Base-by-base conservation (phyloP, 352 stramenopile genomes). In the Phytophthora meadii region DNA sequence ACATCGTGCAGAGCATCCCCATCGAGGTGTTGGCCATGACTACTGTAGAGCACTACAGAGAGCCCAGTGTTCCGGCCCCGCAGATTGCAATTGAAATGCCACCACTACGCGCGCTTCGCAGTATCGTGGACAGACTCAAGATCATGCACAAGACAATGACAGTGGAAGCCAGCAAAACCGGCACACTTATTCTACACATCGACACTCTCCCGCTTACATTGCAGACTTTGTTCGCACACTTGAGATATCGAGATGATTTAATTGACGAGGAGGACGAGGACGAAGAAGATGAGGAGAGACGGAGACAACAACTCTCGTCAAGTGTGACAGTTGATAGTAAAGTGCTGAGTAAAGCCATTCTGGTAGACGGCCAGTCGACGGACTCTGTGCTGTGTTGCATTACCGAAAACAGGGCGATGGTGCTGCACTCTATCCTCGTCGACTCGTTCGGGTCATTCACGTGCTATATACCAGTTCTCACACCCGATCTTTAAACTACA, bases 41-140 rank as follows among this genome's bases (percentile, higher is more conserved):
- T 51, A 79, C 76, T 2, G 80, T 89, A 12, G 80, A 89, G 48
- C 85, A 90, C 59, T 92, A 89, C 57, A 72, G 72, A 51, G 87
- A 95, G 46, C 87, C 87, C n/a, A 87, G 81, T 67, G 76, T 95
- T 5, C 81, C 87, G 0, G 78, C 83, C 4, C 87, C 87, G 12
- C 82, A 92, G 54, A 88, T 95, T 57, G 87, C 82, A 11, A 82
- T 95, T 32, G 87, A 95, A 70, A 90, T 95, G 81, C 87, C 87
- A 28, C 81, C 87, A 27, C 68, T 93, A 14, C 70, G 74, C 7
- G 71, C 79, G 8, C 59, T 95, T 22, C 84, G 84, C 27, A 90
- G 67, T 49, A 84, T 92, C 48, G 77, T 92, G 12, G 87, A 95
- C 60, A 70, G 81, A 36, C 76, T 95, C 52, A 90, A 90, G 54